Evolutionary conservation across 1,284 basidiomycete genomes (phyloP), one percentile per base, ranked within the genome.

Genomic region (Ceratobasidium papillatum): DNA sequence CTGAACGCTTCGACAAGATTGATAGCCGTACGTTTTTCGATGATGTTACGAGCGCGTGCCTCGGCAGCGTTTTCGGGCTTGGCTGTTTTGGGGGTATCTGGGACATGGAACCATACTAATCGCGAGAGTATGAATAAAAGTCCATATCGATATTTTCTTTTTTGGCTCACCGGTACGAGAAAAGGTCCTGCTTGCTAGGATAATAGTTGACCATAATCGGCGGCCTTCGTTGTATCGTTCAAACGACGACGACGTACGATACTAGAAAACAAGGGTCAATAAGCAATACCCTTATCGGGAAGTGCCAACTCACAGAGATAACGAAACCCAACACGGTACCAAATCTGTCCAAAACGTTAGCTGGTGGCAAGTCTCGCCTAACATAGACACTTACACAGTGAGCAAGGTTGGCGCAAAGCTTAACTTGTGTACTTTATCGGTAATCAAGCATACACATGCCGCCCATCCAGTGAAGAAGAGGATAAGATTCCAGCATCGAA

Each of bases 161-260:
- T 36, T 43, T 1, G 41, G 27, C 41, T 25, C 47, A 34, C 52
- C 56, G 9, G 83, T 0, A 88, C 85, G 65, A 43, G 65, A 52
- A 79, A 91, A 84, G 0, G 85, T 88, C 27, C 90, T 83, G 77
- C 83, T 86, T 8, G 86, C 86, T 12, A 89, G 81, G 58, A 91
- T 86, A 69, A 92, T 89, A 77, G 89, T 86, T 3, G 89, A 89
- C 91, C 91, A 94, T 30, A 89, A 82, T 59, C 86, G 82, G 56
- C 91, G 83, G 3, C 91, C 91, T 78, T 94, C 91, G 77, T 89
- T 90, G 81, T 93, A 83, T 64, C 90, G 83, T 78, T 92, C 91
- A 79, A 92, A 93, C 25, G 91, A 91, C 1, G 91, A 90, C 1
- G 90, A 92, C 0, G 91, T 93, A 47, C 91, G 83, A 80, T 88